These are phyloP conservation scores for Sporothrix humicola DNA, from an alignment of 2,329 filamentous ascomycete genomes.

Conservation along the genomic window DNA sequence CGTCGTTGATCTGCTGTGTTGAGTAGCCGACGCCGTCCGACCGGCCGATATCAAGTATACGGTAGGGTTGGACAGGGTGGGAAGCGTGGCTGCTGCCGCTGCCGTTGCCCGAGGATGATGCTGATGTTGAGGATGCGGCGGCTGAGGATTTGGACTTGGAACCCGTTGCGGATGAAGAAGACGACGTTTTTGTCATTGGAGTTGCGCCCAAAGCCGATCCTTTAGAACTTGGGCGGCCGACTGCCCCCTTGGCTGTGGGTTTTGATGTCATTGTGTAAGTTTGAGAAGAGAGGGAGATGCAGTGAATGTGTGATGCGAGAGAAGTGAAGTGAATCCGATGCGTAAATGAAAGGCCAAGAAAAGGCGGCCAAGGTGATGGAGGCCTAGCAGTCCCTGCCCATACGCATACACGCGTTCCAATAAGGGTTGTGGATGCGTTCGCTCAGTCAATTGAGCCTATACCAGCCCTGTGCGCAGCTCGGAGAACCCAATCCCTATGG, in stretches of 20 bases:
- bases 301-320: background rate
- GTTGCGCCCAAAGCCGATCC: background rate
- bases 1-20: conserved; percentile 39
- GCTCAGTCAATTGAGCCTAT: background rate
- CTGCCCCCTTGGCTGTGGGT: background rate
- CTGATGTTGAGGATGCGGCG: background rate
- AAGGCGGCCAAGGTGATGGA: background rate
- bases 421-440: background rate
- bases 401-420: too few species aligned
- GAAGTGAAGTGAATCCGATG: background rate
- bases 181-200: conserved; percentile 13
- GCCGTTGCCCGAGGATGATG: background rate
- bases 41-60: conserved; percentile 36
- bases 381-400: background rate
- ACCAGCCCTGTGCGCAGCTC: background rate
- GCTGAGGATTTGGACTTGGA: conserved; percentile 2
- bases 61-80: conserved; percentile 33
- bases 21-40: conserved; percentile 38
- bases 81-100: background rate
- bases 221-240: background rate
- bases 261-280: conserved; percentile 22
- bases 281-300: background rate
- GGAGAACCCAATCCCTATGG: background rate
- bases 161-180: background rate
- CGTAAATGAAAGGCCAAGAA: background rate